Conservation (phyloP, 306 rosid genomes). For the Sesbania bispinosa region DNA sequence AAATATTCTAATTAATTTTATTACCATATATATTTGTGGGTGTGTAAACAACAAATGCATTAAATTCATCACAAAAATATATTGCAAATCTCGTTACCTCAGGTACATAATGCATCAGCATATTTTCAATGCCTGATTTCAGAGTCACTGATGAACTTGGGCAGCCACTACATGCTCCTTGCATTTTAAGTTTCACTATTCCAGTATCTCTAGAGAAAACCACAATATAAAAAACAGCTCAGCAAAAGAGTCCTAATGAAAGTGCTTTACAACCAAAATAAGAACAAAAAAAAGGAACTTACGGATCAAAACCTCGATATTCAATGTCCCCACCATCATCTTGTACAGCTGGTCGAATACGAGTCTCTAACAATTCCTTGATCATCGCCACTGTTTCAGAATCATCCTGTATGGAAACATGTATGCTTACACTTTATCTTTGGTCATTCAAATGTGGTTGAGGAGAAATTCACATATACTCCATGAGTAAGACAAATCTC, state of each 20-base stretch:
- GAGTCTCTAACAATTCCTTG: constrained; percentile 93
- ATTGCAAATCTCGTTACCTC: constrained; percentile 58
- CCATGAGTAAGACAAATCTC: background rate
- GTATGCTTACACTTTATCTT: background rate
- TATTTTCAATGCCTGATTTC: constrained; percentile 97
- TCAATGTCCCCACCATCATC: constrained; percentile 99
- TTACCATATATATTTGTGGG: background rate
- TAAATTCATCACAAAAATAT: constrained; percentile 4
- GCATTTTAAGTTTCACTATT: constrained; percentile 81
- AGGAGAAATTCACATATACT: background rate
- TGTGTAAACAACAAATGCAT: constrained; percentile 4
- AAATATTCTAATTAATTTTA: background rate
- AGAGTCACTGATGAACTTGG: constrained; percentile 97
- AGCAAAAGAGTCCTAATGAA: background rate
- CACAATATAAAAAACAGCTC: background rate
- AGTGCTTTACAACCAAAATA: constrained; percentile 16
- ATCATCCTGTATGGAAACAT: constrained; percentile 65
- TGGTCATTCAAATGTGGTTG: background rate
- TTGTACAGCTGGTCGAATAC: constrained; percentile 93
- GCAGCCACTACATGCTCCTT: constrained; percentile 99
- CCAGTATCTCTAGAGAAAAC: constrained; percentile 71
- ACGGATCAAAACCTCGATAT: constrained; percentile 69
- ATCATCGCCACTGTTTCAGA: constrained; percentile 96
- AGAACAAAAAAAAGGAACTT: constrained; percentile 31
- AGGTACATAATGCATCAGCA: constrained; percentile 98